Evolutionary conservation across 352 stramenopile species (phyloP).

Genomic region (Phytophthora capsici): DNA sequence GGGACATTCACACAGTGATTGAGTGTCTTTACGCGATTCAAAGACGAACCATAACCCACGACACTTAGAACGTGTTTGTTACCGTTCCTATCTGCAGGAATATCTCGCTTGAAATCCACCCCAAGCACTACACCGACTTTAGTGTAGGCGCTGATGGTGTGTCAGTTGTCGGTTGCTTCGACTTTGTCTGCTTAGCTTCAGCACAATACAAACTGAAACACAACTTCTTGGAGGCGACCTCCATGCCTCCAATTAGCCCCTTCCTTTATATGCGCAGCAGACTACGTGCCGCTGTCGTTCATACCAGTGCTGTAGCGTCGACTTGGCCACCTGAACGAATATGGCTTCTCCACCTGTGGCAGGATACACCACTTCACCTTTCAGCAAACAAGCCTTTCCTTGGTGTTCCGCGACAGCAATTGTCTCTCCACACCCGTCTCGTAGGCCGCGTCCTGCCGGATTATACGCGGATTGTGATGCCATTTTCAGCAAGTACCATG

Average conservation of each 20-base stretch:
- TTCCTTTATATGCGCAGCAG: not conserved
- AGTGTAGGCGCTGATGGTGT: constrained; percentile 10
- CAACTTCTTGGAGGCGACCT: constrained; percentile 2
- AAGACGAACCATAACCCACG: constrained; percentile 14
- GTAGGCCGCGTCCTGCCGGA: too few relatives aligned
- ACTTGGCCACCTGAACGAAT: not conserved
- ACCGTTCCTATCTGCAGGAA: constrained; percentile 1
- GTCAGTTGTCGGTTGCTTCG: constrained; percentile 3
- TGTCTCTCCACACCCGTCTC: too few relatives aligned
- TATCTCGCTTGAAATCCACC: constrained; percentile 18
- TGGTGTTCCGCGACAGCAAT: too few relatives aligned
- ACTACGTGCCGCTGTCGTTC: constrained; percentile 8
- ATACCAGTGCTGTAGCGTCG: constrained; percentile 1
- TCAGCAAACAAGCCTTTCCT: too few relatives aligned
- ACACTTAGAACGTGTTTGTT: constrained; percentile 19
- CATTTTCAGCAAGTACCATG: not conserved
- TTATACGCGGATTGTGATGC: not conserved
- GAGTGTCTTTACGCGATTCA: too few relatives aligned
- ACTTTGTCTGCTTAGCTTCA: constrained; percentile 15
- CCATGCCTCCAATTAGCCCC: not conserved
- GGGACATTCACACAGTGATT: too few relatives aligned
- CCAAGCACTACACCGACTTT: constrained; percentile 11
- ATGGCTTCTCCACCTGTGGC: not conserved
- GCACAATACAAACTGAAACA: constrained; percentile 11
- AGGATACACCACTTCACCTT: too few relatives aligned